Evolutionary conservation across 2,329 filamentous ascomycete species (phyloP), one percentile per base, ranked within the genome.

Genomic region (Talaromyces piceae): DNA sequence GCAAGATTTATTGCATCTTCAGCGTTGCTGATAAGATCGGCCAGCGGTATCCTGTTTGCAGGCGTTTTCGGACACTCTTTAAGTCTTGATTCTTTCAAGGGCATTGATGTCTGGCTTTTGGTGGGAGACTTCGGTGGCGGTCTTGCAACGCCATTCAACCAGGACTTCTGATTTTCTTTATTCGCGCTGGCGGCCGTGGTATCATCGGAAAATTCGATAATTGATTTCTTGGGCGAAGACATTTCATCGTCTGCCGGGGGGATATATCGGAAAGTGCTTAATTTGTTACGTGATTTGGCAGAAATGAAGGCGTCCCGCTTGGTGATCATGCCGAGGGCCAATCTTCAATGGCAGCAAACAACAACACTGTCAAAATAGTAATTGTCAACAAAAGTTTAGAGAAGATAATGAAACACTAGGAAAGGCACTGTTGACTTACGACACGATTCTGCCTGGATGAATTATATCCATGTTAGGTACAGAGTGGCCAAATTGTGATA

Each of bases 11-110:
- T 70, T 8, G 73, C 73, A 59, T 82, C 78, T 62, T 83, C 80
- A 45, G 75, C 74, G 61, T 82, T 81, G 55, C 79, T 79, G 43
- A 84, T 79, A 27, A 84, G 68, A 55, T 83, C 80, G 27, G 79
- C 78, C 11, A 84, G 67, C 22, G 80, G 78, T 33, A 83, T 73
- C 50, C 79, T 70, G 41, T 80, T 77, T 22, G 75, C 76, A 2
- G 81, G 80, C 12, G 81, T 84, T 37, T 79, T 80, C 2, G 81
- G 81, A 46, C 70, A 71, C 53, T 69, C 67, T 47, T 65, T 69
- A 46, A 54, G 54, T 39, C 63, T 67, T 6, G 54, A 8, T 33
- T 69, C 65, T 43, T 59, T 54, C 18, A 51, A 46, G 31, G 62
- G 55, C 13, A 50, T 52, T 12, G 53, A 57, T 39, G 54, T 47